Percentiles rank a stretch among this genome's conserved stretches.
Conservation (phyloP, 352 stramenopile species). For the Phytopythium mirpurense region DNA sequence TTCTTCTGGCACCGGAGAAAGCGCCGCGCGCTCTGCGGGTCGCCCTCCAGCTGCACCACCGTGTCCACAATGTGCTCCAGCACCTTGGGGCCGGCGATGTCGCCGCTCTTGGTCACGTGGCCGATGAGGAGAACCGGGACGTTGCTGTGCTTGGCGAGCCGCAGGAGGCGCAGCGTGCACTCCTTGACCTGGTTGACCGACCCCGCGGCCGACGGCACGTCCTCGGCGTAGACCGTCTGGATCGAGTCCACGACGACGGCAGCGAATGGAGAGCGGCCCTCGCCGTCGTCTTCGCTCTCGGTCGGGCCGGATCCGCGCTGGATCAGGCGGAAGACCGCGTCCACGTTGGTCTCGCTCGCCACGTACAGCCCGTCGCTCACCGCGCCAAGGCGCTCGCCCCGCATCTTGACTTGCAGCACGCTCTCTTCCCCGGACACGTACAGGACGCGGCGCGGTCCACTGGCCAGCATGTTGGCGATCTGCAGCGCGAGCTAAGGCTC, state of each 20-base stretch:
- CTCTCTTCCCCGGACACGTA: conserved; percentile 98
- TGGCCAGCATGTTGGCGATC: conserved; percentile 85
- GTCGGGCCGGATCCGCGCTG: conserved; percentile 15
- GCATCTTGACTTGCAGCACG: conserved; percentile 92
- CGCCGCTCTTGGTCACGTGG: conserved; percentile 96
- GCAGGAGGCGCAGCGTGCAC: conserved; percentile 91
- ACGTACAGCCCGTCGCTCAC: conserved; percentile 66
- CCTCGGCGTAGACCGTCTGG: conserved; percentile 92
- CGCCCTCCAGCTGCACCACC: conserved; percentile 94
- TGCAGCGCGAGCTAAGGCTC: conserved; percentile 85
- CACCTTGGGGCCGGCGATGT: conserved; percentile 93
- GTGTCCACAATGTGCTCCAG: conserved; percentile 92
- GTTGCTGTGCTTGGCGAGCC: conserved; percentile 89
- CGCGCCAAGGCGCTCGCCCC: conserved; percentile 83
- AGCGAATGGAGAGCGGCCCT: conserved; percentile 42
- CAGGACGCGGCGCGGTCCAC: conserved; percentile 62
- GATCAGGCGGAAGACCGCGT: conserved; percentile 62
- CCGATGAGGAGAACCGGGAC: conserved; percentile 94
- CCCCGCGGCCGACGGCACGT: conserved; percentile 72
- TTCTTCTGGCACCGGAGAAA: conserved; percentile 94
- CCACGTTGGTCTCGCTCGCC: conserved; percentile 81
- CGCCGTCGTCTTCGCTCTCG: conserved; percentile 1
- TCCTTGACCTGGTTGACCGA: conserved; percentile 95
- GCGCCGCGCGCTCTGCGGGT: conserved; percentile 76
- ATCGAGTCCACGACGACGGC: conserved; percentile 95